Evolutionary conservation across 164 flowering plant genomes (phyloP).

Genomic region (Euptelea pleiosperma): DNA sequence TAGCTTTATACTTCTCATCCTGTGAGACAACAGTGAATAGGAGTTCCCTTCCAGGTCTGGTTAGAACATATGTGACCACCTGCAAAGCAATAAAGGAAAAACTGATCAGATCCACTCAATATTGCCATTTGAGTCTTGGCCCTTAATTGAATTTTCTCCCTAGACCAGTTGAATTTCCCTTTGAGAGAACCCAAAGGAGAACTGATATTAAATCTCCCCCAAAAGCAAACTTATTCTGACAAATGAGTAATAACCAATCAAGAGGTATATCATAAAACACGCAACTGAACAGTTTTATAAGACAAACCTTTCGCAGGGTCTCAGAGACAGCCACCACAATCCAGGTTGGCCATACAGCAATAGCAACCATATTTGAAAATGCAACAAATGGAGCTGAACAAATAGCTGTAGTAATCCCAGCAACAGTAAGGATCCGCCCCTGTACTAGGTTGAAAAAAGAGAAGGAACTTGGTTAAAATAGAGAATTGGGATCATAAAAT

Average conservation of each 20-base stretch:
- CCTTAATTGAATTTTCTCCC: neutral
- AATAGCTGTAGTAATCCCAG: conserved; percentile 81
- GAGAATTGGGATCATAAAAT: neutral
- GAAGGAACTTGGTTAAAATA: neutral
- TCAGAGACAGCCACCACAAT: conserved; percentile 72
- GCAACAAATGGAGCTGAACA: conserved; percentile 79
- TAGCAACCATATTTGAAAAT: conserved; percentile 57
- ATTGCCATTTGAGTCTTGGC: too few relatives aligned
- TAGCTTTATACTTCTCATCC: conserved; percentile 98
- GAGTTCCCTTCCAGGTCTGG: conserved; percentile 94
- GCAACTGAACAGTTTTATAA: neutral
- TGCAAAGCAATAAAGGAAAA: conserved; percentile 27
- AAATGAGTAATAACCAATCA: too few relatives aligned
- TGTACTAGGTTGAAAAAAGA: conserved; percentile 26
- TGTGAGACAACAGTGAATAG: conserved; percentile 88
- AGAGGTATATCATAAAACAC: too few relatives aligned
- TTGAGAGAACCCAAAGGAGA: neutral
- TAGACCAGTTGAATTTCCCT: neutral
- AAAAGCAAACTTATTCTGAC: too few relatives aligned
- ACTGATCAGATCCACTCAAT: neutral
- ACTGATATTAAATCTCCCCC: too few relatives aligned
- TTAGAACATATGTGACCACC: conserved; percentile 86
- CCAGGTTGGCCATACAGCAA: conserved; percentile 92
- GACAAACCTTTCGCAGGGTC: conserved; percentile 74
- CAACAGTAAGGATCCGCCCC: conserved; percentile 87